A percentile compares a stretch with the other conserved stretches of the same genome.
Evolutionary conservation across 305 asterid genomes (phyloP).

Genomic region (Solanum hybrid): DNA sequence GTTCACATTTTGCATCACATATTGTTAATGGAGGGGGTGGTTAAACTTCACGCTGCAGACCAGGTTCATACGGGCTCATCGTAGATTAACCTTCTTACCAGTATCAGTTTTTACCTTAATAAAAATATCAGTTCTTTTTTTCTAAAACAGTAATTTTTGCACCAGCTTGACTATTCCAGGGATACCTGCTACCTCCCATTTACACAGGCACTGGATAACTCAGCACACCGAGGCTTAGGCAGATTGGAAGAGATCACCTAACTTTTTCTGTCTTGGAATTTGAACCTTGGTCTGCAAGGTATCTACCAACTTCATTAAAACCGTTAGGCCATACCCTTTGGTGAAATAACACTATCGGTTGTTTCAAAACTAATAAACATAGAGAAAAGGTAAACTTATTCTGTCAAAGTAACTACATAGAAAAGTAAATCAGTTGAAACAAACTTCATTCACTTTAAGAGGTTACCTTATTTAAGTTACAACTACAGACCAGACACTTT

Average conservation of each 20-base stretch:
- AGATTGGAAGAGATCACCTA: not conserved
- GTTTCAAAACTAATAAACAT: not conserved
- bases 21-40: not conserved
- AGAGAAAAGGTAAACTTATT: not conserved
- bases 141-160: not conserved
- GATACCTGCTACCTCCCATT: not conserved
- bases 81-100: not conserved
- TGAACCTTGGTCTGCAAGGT: too few relatives aligned
- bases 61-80: not conserved
- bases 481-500: not conserved
- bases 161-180: not conserved
- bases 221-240: not conserved
- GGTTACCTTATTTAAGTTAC: not conserved
- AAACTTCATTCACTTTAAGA: not conserved
- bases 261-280: too few relatives aligned
- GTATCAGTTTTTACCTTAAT: not conserved
- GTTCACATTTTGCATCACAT: not conserved
- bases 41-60: not conserved
- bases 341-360: not conserved
- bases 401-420: not conserved
- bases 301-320: not conserved
- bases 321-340: not conserved
- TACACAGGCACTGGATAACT: not conserved
- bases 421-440: not conserved
- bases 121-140: not conserved